Evolutionary conservation across 1,284 basidiomycete genomes (phyloP).

Genomic region (Malassezia dermatis): DNA sequence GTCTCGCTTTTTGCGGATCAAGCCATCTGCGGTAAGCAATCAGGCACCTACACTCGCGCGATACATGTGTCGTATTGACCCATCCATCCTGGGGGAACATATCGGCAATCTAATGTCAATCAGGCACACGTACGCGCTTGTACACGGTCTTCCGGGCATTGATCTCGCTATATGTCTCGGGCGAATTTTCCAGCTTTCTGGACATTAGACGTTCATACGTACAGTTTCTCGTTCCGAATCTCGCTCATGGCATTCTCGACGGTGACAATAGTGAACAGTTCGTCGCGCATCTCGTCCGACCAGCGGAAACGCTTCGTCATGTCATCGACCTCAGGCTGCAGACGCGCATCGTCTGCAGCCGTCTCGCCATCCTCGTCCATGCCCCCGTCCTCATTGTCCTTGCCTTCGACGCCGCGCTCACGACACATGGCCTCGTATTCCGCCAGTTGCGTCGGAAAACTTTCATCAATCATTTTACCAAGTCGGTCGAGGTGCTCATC

Average conservation of each 20-base stretch:
- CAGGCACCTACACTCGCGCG: conserved; percentile 21
- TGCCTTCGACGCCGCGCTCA: conserved; percentile 8
- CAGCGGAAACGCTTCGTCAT: conserved; percentile 38
- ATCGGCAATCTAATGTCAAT: conserved; percentile 23
- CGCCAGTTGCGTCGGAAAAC: conserved; percentile 25
- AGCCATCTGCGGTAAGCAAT: conserved; percentile 2
- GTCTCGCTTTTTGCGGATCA: conserved; percentile 15
- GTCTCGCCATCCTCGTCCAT: conserved; percentile 5
- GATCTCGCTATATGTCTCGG: conserved; percentile 39
- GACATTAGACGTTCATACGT: not conserved
- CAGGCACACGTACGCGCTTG: conserved; percentile 20
- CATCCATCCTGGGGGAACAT: conserved; percentile 37
- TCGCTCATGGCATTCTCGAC: conserved; percentile 45
- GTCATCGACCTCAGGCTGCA: conserved; percentile 13
- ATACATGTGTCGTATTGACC: conserved; percentile 40
- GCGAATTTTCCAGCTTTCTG: conserved; percentile 32
- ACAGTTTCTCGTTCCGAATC: conserved; percentile 38
- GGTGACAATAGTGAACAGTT: conserved; percentile 36
- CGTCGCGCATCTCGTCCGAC: conserved; percentile 40
- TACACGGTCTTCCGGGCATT: conserved; percentile 40
- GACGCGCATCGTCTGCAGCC: not conserved
- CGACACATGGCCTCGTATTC: conserved; percentile 30
- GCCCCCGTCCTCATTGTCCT: not conserved
- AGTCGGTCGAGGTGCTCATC: conserved; percentile 36
- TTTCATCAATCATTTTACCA: conserved; percentile 23